Evolutionary conservation across 352 stramenopile genomes (phyloP).

Genomic region (Pythium volutum): DNA sequence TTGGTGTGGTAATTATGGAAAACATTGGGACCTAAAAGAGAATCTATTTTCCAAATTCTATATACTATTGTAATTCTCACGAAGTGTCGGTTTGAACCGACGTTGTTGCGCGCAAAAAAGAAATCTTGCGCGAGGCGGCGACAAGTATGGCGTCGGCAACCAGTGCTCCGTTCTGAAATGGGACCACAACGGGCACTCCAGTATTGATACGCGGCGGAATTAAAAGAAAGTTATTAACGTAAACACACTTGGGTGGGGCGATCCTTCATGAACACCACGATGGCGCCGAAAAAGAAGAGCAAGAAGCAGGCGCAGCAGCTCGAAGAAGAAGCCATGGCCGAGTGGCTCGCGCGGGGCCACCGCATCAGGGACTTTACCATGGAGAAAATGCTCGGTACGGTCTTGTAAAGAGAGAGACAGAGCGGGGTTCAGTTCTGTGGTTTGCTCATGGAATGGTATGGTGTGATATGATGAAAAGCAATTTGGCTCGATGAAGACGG

Average conservation of each 20-base stretch:
- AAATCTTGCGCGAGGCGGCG: neutral
- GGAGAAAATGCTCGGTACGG: slow-evolving; percentile 70
- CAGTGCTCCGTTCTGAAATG: slow-evolving; percentile 3
- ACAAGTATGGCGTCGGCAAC: slow-evolving; percentile 2
- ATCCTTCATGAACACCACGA: neutral
- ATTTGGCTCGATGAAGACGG: slow-evolving; percentile 70
- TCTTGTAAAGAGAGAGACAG: neutral
- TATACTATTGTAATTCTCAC: neutral
- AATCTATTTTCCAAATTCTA: neutral
- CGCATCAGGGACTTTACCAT: slow-evolving; percentile 66
- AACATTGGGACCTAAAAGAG: neutral
- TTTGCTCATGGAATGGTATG: neutral
- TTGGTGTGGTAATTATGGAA: neutral
- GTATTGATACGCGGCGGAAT: neutral
- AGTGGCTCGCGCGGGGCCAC: slow-evolving; percentile 68
- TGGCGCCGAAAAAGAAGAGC: slow-evolving; percentile 23
- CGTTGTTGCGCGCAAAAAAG: neutral
- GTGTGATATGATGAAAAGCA: slow-evolving; percentile 34
- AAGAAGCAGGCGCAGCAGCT: slow-evolving; percentile 42
- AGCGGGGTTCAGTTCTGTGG: neutral
- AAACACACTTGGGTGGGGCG: too few relatives aligned
- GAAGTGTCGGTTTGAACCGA: slow-evolving; percentile 3
- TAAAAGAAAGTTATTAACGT: too few relatives aligned
- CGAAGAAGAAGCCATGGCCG: slow-evolving; percentile 64
- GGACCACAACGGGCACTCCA: too few relatives aligned